phyloP scores from a whole-genome alignment of 2,329 filamentous ascomycete species.

The Ophiostoma perfectum region DNA sequence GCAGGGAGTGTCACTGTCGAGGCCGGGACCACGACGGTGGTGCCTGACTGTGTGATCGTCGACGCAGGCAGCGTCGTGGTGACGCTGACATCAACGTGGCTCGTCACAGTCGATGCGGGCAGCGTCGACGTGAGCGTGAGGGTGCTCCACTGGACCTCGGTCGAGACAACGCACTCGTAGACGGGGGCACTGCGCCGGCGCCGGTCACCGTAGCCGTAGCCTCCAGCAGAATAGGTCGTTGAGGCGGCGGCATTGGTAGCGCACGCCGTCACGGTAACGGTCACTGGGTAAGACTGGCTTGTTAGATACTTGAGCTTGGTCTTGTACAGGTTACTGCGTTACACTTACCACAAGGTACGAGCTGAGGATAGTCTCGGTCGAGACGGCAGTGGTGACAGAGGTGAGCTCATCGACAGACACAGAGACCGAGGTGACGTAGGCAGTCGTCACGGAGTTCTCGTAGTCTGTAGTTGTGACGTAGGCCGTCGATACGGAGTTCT shows the following conservation, averaged over 20 bases:
- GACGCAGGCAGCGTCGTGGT: conserved; percentile 18
- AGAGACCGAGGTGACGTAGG: conserved; percentile 5
- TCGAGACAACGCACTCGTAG: conserved; percentile 17
- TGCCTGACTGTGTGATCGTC: conserved; percentile 14
- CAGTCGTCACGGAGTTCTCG: conserved; percentile 11
- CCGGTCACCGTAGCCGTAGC: conserved; percentile 7
- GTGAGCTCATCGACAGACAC: not conserved
- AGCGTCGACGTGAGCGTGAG: conserved; percentile 18
- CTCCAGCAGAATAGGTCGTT: not conserved
- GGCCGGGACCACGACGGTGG: conserved; percentile 3
- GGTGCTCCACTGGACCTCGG: conserved; percentile 16
- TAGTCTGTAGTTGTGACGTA: conserved; percentile 10
- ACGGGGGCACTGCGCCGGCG: not conserved
- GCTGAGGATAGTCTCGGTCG: conserved; percentile 15
- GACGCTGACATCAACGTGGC: conserved; percentile 9
- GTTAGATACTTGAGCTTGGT: not conserved
- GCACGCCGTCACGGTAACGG: conserved; percentile 10
- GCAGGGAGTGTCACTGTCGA: not conserved
- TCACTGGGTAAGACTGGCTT: conserved; percentile 19
- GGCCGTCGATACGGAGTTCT: conserved; percentile 16
- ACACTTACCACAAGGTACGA: conserved; percentile 17
- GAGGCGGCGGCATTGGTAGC: not conserved
- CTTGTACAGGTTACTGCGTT: not conserved
- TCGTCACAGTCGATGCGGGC: conserved; percentile 22
- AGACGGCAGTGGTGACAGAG: conserved; percentile 11